Evolutionary conservation across 805 yeast genomes (phyloP), one percentile per base, ranked within the genome.

Genomic region (Teunomyces barrocoloradensis): DNA sequence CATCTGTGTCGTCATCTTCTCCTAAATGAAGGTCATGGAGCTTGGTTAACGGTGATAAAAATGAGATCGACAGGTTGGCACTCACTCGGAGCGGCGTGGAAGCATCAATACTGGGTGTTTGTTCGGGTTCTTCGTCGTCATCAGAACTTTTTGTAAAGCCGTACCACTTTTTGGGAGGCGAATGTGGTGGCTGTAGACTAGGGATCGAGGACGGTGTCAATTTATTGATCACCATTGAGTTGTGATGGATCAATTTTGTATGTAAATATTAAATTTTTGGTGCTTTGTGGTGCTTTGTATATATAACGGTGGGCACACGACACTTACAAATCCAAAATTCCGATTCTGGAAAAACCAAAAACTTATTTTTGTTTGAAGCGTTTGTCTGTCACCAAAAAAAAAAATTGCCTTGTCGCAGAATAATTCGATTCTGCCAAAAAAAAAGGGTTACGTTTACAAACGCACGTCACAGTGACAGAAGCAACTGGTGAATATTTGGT

Each of bases 41-140:
- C 45, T 63, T 61, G 40, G 60, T 63, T 47, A 70, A 63, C 13
- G 77, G 77, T 6, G 75, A 70, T 17, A 64, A 36, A 33, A 62
- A 61, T 20, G 58, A 37, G 13, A 48, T 45, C 12, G 59, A 50
- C 13, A 47, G 48, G 32, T 48, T 45, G 30, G 51, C 50, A 17
- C 36, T 25, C 35, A 37, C 49, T 33, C 51, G 51, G 27, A 60
- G 48, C 6, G 66, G 66, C 6, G 66, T 62, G 12, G 64, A 59
- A 1, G 64, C 63, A 2, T 46, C 49, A 12, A 28, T n/a, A 10
- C 20, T 29, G 25, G 36, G 32, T n/a, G 29, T 18, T 9, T n/a
- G 30, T 13, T 32, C 18, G 30, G 23, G 40, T 3, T 29, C 42
- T 12, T 40, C 48, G 6, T 42, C 45, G 7, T 52, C 51, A 17